Base-by-base conservation (phyloP, 2,329 filamentous ascomycete genomes). In the Hypoxylon sp. region DNA sequence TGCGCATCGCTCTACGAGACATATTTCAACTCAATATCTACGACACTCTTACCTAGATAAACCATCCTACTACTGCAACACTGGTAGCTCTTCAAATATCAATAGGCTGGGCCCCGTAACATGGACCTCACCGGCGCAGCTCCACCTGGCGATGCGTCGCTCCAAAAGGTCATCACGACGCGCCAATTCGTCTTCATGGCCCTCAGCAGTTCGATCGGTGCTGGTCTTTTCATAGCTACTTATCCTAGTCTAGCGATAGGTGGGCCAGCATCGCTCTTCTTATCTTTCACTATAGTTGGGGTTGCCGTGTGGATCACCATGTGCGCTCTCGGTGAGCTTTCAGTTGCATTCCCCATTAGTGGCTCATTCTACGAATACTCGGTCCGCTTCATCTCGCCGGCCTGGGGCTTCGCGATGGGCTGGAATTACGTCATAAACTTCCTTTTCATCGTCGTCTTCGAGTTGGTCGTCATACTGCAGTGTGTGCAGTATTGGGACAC, bases 311-410 rank as follows among this genome's bases (percentile, higher is more conserved):
- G 75, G 60, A 70, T 76, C 14, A 75, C 71, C 26, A 76, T 63
- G 79, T 78, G 67, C 73, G 69, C 70, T 22, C 63, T 75, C 4
- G 69, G 72, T 35, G 73, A 76, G 48, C 68, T 74, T 1, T 67
- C 71, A 59, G 74, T 76, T 22, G 72, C 75, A n/a, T 78, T 77
- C 39, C 80, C 80, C 8, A 75, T 78, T 19, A 74, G 72, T 11
- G 80, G 79, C 1, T 79, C 79, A n/a, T 81, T 81, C 69, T 81
- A 81, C 71, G 78, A 79, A 50, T 81, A 79, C 67, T 77, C 80
- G 4, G 74, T 78, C 8, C 77, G 78, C 13, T 81, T 81, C 72
- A 77, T 81, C 54, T 78, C 77, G 54, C 76, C 76, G 14, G 74
- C 78, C 13, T 81, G 78, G 79, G 79, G 80, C 0, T 81, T 81